phyloP scores from a whole-genome alignment of 768 basidiomycete species.

The Dacryopinax spathularia region DNA sequence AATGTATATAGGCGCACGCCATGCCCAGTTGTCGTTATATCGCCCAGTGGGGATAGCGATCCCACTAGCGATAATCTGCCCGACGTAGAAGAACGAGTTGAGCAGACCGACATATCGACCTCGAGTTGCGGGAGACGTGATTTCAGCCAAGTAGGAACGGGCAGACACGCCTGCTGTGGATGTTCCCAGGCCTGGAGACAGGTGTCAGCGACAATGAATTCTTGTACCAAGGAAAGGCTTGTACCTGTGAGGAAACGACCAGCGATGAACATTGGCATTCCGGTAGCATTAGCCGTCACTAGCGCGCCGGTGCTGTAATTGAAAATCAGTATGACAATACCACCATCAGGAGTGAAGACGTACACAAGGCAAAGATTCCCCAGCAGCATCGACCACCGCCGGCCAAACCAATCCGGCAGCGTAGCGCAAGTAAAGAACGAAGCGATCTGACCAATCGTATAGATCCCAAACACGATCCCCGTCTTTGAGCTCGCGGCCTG shows the following conservation, averaged over 20 bases:
- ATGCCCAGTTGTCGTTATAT: conserved; percentile 30
- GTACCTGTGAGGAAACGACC: conserved; percentile 40
- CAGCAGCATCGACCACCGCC: conserved; percentile 37
- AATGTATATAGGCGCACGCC: conserved; percentile 39
- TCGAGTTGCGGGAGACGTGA: conserved; percentile 35
- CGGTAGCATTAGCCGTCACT: conserved; percentile 36
- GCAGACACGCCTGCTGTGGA: conserved; percentile 36
- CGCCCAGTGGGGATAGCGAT: conserved; percentile 42
- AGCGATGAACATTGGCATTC: conserved; percentile 30
- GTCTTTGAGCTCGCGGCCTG: conserved; percentile 33
- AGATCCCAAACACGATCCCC: conserved; percentile 42
- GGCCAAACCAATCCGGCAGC: conserved; percentile 36
- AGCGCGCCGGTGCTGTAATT: conserved; percentile 31
- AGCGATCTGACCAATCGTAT: conserved; percentile 25
- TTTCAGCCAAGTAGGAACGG: conserved; percentile 39
- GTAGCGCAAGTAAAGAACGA: conserved; percentile 24
- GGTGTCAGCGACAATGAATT: neutral
- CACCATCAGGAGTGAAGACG: conserved; percentile 13
- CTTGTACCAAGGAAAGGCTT: too few species aligned
- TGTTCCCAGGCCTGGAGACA: conserved; percentile 28
- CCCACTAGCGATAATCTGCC: conserved; percentile 42
- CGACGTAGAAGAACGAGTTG: conserved; percentile 42
- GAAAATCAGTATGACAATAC: neutral
- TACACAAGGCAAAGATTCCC: conserved; percentile 36
- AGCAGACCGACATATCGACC: conserved; percentile 39